Base-by-base conservation (phyloP, 768 basidiomycete species). In the Phylloporus sp. region DNA sequence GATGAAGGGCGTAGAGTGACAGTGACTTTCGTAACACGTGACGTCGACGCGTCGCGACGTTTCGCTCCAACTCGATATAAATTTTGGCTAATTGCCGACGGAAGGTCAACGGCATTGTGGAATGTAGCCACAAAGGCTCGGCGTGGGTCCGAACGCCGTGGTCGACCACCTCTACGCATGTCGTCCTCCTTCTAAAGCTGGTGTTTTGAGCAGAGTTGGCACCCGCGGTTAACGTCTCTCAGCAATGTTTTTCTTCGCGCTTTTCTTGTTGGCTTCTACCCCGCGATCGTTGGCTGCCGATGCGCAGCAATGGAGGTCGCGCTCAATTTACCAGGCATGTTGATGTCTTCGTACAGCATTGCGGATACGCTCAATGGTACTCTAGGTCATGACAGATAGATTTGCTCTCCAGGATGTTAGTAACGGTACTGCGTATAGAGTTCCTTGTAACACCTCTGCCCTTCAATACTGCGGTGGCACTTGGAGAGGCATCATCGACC, bases 401-500 rank as follows among this genome's bases (percentile, higher is more conserved):
- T 84, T 83, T 57, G 81, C 82, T 13, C 76, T 79, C 6, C 73
- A 75, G 32, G 70, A 66, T 32, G 63, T 73, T 0, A 59, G 66
- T 26, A 29, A 62, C 39, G 57, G 46, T 6, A 56, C 61, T 1
- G 63, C 61, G 2, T 64, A 68, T 55, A 67, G 65, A 41, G 55
- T 72, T 35, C 50, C 69, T 2, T 82, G 82, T 60, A 70, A 81
- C 56, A 76, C 78, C 1, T 60, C 67, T 27, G 62, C 69, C 23
- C 76, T 78, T 36, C 69, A 70, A 34, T 80, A 81, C 64, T 84
- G 82, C 51, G 81, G 81, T 27, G 82, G 82, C 6, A 78, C 79
- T 2, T 83, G 79, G 76, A 63, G 70, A 47, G 76, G 77, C 11
- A 71, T 81, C 50, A 72, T 71, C 46, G 68, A 71, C 53, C 76